Conservation (phyloP, 148 eudicot species). For the Camellia japonica region DNA sequence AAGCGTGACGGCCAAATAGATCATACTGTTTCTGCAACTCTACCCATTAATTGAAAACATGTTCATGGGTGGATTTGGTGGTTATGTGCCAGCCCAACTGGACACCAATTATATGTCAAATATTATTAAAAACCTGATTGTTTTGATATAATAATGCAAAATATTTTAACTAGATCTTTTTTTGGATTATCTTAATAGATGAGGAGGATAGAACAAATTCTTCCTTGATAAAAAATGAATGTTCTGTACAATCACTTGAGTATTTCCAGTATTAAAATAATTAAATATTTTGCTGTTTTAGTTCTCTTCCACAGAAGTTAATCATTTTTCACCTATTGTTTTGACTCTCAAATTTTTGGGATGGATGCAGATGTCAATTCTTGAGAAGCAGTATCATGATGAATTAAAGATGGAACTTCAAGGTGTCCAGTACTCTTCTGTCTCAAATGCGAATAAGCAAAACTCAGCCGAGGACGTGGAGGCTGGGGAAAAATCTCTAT, state of each 20-base stretch:
- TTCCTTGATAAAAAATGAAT: too few species aligned
- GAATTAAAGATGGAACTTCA: constrained; percentile 66
- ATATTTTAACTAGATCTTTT: not conserved
- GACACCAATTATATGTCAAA: not conserved
- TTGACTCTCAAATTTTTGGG: constrained; percentile 4
- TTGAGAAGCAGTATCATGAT: constrained; percentile 58
- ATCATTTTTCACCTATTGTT: not conserved
- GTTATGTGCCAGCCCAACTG: not conserved
- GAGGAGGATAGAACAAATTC: too few species aligned
- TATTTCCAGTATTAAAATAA: too few species aligned
- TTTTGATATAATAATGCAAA: not conserved
- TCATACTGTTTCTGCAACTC: not conserved
- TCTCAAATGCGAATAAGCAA: constrained; percentile 11
- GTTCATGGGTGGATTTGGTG: not conserved
- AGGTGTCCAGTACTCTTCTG: constrained; percentile 28
- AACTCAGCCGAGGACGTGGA: constrained; percentile 23
- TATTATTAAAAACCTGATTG: not conserved
- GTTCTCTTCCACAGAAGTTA: too few species aligned
- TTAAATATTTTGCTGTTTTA: too few species aligned
- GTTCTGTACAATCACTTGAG: too few species aligned
- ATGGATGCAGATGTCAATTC: constrained; percentile 47
- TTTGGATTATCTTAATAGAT: not conserved
- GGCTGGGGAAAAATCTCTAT: constrained; percentile 25
- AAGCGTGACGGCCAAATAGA: not conserved
- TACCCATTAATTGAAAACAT: not conserved